Conservation (phyloP, 495 filamentous ascomycete species). For the Xylaria scruposa region DNA sequence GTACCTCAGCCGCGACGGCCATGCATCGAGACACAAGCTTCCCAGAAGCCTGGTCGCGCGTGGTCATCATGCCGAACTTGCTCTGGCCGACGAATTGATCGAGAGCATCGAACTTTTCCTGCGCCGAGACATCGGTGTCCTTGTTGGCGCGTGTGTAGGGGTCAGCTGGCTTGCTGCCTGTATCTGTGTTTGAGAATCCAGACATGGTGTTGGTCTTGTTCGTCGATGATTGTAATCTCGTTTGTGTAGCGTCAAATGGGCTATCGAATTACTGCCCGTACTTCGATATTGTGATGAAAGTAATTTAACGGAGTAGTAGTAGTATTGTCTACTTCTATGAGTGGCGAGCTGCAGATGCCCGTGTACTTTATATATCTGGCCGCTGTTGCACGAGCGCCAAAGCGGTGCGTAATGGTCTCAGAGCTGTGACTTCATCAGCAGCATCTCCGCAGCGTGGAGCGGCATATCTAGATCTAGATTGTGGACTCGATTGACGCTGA, state of each 20-base stretch:
- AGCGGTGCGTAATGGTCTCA: neutral
- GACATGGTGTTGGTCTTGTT: slow-evolving; percentile 35
- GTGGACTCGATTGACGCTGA: neutral
- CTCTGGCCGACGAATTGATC: slow-evolving; percentile 66
- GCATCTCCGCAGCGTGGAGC: neutral
- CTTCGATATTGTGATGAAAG: neutral
- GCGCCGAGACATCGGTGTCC: slow-evolving; percentile 64
- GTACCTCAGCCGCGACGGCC: slow-evolving; percentile 84
- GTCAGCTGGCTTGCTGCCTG: slow-evolving; percentile 65
- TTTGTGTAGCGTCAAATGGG: neutral
- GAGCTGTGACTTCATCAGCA: slow-evolving; percentile 6
- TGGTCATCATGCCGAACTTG: slow-evolving; percentile 84
- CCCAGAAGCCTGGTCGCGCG: slow-evolving; percentile 61
- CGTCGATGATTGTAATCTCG: neutral
- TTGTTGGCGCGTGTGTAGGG: slow-evolving; percentile 81
- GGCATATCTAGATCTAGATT: neutral
- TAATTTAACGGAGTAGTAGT: neutral
- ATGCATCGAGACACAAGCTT: slow-evolving; percentile 83
- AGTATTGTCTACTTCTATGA: neutral
- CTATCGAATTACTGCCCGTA: neutral
- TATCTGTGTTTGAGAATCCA: slow-evolving; percentile 64
- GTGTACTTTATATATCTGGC: neutral
- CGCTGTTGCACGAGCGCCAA: neutral
- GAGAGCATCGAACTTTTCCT: slow-evolving; percentile 82
- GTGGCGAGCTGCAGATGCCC: neutral